Conservation (phyloP, 2,329 filamentous ascomycete genomes). For the Talaromyces amestolkiae region DNA sequence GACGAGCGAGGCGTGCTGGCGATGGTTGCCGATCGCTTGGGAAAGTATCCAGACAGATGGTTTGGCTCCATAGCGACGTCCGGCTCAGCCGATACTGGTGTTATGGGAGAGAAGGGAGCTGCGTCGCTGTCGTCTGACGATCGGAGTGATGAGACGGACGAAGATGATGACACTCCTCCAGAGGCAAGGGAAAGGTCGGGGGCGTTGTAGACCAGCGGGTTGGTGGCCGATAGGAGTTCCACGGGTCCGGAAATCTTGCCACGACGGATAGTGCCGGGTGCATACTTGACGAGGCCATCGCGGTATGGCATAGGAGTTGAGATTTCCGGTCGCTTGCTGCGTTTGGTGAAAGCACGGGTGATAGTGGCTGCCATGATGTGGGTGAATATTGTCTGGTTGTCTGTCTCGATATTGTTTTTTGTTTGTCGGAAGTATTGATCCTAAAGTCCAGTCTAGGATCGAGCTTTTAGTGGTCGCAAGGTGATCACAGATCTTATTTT, state of each 20-base stretch:
- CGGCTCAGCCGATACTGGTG: conserved; percentile 37
- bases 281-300: conserved; percentile 45
- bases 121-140: conserved; percentile 71
- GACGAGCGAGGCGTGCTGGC: conserved; percentile 53
- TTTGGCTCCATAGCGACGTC: conserved; percentile 51
- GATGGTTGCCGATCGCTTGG: conserved; percentile 68
- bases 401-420: neutral
- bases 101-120: conserved; percentile 48
- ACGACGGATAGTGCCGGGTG: conserved; percentile 46
- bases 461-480: neutral
- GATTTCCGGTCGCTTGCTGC: conserved; percentile 47
- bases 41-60: conserved; percentile 59
- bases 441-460: conserved; percentile 16
- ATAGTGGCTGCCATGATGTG: conserved; percentile 36
- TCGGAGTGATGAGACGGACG: conserved; percentile 54
- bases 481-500: neutral
- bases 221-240: conserved; percentile 87
- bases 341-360: conserved; percentile 49
- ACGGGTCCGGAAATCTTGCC: conserved; percentile 76
- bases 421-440: conserved; percentile 3
- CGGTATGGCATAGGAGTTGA: conserved; percentile 45
- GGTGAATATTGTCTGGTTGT: neutral
- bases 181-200: conserved; percentile 71
- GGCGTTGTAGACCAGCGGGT: conserved; percentile 92
- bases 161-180: conserved; percentile 39